Evolutionary conservation across 257 asterid species (phyloP).

Genomic region (Solanum lycopersicoides): DNA sequence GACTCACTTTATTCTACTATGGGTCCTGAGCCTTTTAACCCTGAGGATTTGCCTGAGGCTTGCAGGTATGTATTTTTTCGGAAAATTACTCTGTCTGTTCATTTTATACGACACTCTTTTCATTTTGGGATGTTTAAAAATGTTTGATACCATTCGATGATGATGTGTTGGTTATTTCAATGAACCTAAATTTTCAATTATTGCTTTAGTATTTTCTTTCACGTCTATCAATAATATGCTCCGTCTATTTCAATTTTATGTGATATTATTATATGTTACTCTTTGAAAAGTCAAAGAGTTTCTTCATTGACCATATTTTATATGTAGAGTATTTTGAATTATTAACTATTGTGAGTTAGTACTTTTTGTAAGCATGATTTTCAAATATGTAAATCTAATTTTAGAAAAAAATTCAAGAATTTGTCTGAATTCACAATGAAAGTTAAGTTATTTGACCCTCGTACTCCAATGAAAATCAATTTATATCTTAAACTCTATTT

Average conservation of each 20-base stretch:
- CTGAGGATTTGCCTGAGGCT: slow-evolving; percentile 37
- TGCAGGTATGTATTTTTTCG: slow-evolving; percentile 26
- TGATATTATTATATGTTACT: neutral
- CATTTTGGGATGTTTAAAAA: neutral
- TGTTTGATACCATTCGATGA: neutral
- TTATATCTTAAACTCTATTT: too few species aligned
- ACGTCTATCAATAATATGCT: neutral
- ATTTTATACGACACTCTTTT: neutral
- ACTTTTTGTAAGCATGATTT: neutral
- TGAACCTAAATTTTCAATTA: neutral
- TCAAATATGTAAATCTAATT: neutral
- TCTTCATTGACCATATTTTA: neutral
- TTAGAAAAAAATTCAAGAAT: neutral
- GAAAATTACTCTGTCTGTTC: neutral
- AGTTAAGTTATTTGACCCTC: neutral
- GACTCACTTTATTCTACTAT: slow-evolving; percentile 11
- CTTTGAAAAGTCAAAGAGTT: neutral
- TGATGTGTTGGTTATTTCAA: neutral
- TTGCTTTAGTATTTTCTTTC: neutral
- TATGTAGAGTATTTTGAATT: neutral
- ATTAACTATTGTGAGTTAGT: neutral
- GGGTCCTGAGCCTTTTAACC: slow-evolving; percentile 32
- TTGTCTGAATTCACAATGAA: neutral
- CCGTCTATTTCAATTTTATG: neutral
- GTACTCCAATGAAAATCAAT: too few species aligned